Conservation (phyloP, 805 yeast species). For the Ogataea paraovalis region DNA sequence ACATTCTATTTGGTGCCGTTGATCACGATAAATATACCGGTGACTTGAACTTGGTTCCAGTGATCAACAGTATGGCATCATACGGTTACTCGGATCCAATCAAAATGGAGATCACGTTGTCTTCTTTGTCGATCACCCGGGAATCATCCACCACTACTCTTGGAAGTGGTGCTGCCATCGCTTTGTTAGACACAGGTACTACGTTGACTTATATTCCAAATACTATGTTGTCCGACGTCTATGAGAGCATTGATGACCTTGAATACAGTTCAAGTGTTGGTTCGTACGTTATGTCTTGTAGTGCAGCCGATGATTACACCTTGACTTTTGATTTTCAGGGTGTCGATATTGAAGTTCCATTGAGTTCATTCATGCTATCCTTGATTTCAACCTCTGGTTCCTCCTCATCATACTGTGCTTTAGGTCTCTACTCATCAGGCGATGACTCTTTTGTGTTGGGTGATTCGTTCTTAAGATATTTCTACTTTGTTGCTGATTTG, state of each 20-base stretch:
- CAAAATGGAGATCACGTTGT: slow-evolving; percentile 47
- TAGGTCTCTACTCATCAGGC: slow-evolving; percentile 37
- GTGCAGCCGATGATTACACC: slow-evolving; percentile 20
- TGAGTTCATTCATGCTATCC: slow-evolving; percentile 25
- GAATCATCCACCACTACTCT: slow-evolving; percentile 18
- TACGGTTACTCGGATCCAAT: slow-evolving; percentile 37
- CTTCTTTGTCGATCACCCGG: slow-evolving; percentile 31
- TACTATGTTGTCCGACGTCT: slow-evolving; percentile 23
- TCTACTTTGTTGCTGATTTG: slow-evolving; percentile 53
- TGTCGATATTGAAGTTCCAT: slow-evolving; percentile 47
- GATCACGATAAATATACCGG: slow-evolving; percentile 63
- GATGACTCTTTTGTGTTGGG: slow-evolving; percentile 43
- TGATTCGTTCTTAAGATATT: slow-evolving; percentile 48
- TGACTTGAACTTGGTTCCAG: slow-evolving; percentile 43
- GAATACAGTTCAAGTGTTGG: slow-evolving; percentile 37
- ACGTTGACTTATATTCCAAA: slow-evolving; percentile 46
- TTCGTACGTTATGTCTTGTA: slow-evolving; percentile 46
- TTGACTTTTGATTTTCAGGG: slow-evolving; percentile 58
- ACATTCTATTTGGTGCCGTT: slow-evolving; percentile 69
- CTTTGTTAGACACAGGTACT: slow-evolving; percentile 56
- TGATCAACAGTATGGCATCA: slow-evolving; percentile 39
- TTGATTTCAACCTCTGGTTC: slow-evolving; percentile 15
- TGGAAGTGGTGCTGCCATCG: slow-evolving; percentile 32
- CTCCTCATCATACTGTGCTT: slow-evolving; percentile 36
- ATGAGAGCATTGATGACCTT: slow-evolving; percentile 35